Base-by-base conservation (phyloP, 176 grass and related monocot genomes). In the Cenchrus americanus region DNA sequence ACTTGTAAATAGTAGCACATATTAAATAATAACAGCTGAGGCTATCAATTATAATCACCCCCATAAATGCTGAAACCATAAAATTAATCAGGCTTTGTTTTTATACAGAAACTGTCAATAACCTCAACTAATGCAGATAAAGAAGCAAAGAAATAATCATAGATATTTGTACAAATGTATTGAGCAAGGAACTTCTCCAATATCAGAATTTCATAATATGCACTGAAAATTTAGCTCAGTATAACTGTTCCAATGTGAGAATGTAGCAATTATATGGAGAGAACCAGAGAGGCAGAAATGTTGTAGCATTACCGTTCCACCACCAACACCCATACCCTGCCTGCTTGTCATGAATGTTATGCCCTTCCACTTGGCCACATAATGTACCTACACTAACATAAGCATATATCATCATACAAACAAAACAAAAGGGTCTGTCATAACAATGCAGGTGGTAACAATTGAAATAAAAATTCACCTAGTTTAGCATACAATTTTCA, bases 341-440 rank as follows among this genome's bases (percentile, higher is more conserved):
- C 96, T 91, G 61, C 93, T 96, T 62, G 96, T 99, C 96, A 99
- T 99, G 86, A 99, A 96, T 30, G 96, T 99, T 86, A 99, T 85
- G 48, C 96, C 96, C 71, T 87, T 99, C 96, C 96, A 99, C 83
- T 96, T 96, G 83, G 96, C 93, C 58, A 99, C 96, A 67, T 99
- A 99, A 80, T 99, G 96, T 85, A 99, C 80, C 96, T 99, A 91
- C 44, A 90, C 24, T 82, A 79, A 75, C 67, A 72, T 70, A 86
- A 50, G 23, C 18, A 85, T 37, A 1, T 5, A 51, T 77, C 34
- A 72, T 70, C 74, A 86, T 65, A 61, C 74, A 86, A 51, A 53
- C 59, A 79, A 55, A 51, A 82, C 27, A 62, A 70, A 7, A 54
- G 44, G 67, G 37, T 48, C 34, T 69, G 4, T 19, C 41, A 71